Evolutionary conservation across 768 basidiomycete species (phyloP), one percentile per base, ranked within the genome.

Genomic region (Rhizopogon vesiculosus): DNA sequence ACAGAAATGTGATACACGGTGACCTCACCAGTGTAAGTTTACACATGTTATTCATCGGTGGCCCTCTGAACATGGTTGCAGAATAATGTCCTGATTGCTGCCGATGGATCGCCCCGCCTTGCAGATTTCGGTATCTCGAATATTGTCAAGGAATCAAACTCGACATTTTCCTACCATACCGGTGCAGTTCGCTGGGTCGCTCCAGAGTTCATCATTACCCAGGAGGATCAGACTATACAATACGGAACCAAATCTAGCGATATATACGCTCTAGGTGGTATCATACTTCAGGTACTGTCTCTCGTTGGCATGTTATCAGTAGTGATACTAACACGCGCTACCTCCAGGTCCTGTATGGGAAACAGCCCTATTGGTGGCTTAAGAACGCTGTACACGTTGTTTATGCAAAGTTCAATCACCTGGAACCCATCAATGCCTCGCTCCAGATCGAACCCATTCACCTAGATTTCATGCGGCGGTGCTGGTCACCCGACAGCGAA

Each of bases 121-220:
- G 42, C 72, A 54, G 78, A 78, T 55, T 78, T 78, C 53, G 78
- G 77, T 2, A 61, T 78, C 7, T 78, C 76, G 15, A 73, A 61
- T 29, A 70, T 78, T 53, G 64, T 72, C 18, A 63, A 63, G 8
- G 72, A 76, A 55, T 64, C 72, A 54, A 64, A 70, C 40, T 60
- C 66, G 7, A 48, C 64, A 10, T 59, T 59, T 6, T 62, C 62
- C 28, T 68, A 62, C 39, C 64, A 56, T 22, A 55, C 49, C 3
- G 61, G 57, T 3, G 55, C 64, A 16, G 7, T 58, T 0, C 56
- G 59, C 7, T 61, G 61, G 59, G 40, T 45, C 5, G 64, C 60
- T 5, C 62, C 62, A 10, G 62, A 64, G 18, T 45, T 64, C 5
- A 33, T 64, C 7, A 52, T 46, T 10, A 7, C 15, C 22, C 18